phyloP scores from a whole-genome alignment of 345 rosid genomes.

The Citrus sinensis region DVS_A1.0 CM039168.1:2787001-2787500 shows the following conservation, averaged over 20 bases:
- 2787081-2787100: constrained; percentile 25
- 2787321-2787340: constrained; percentile 60
- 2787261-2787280: constrained; percentile 87
- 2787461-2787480: constrained; percentile 85
- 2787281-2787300: constrained; percentile 38
- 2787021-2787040: constrained; percentile 59
- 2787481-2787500: constrained; percentile 59
- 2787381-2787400: constrained; percentile 58
- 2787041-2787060: constrained; percentile 64
- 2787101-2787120: constrained; percentile 74
- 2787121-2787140: constrained; percentile 84
- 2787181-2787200: constrained; percentile 77
- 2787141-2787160: constrained; percentile 64
- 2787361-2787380: constrained; percentile 53
- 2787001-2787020: constrained; percentile 67
- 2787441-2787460: constrained; percentile 77
- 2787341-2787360: constrained; percentile 79
- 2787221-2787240: constrained; percentile 81
- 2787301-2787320: constrained; percentile 32
- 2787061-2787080: constrained; percentile 86
- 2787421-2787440: constrained; percentile 64
- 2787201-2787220: constrained; percentile 68
- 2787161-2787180: constrained; percentile 81
- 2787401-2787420: constrained; percentile 79
- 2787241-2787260: constrained; percentile 79